Base-by-base conservation (phyloP, 2,329 filamentous ascomycete species). In the Zasmidium angulare region DNA sequence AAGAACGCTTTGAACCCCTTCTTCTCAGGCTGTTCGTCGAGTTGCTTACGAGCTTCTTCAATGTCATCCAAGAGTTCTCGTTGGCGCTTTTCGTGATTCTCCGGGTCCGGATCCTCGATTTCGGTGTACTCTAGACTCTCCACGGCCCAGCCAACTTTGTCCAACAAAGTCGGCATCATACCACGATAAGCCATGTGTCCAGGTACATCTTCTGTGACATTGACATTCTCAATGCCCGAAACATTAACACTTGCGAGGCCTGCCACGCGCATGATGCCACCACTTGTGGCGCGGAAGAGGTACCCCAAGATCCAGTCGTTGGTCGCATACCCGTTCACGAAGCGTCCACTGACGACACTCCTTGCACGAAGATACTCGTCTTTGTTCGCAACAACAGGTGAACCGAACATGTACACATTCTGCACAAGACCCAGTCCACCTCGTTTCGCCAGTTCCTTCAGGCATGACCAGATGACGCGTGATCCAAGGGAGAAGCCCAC, bases 271-370 rank as follows among this genome's bases (percentile, higher is more conserved):
- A 92, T 89, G 69, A 98, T 93, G 47, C 95, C 95, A 65, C 95
- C 95, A 66, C 89, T 90, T 2, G 95, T 99, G 46, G 96, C 85
- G 14, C 95, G 90, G 82, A 99, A 99, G 1, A 99, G 85, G 72
- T 99, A 99, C 14, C 86, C 82, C 52, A 99, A 77, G 69, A 99
- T 98, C 95, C 95, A 99, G 77, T 99, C 95, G 72, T 95, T 97
- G 50, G 84, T 89, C 67, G 95, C 90, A 77, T 93, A 99, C 17
- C 91, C 95, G 71, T 96, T 99, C 64, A 99, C 86, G 67, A 98
- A 96, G 46, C 93, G 86, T n/a, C 95, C 95, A 7, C 90, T 84
- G 2, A 98, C 90, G 2, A 96, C 88, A n/a, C 88, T 88, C 56
- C 89, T 86, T 10, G 89, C 90, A 68, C 85, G 88, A 22, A 93